Evolutionary conservation across 2,329 filamentous ascomycete species (phyloP).

Genomic region (Macrophomina pseudophaseolina): DNA sequence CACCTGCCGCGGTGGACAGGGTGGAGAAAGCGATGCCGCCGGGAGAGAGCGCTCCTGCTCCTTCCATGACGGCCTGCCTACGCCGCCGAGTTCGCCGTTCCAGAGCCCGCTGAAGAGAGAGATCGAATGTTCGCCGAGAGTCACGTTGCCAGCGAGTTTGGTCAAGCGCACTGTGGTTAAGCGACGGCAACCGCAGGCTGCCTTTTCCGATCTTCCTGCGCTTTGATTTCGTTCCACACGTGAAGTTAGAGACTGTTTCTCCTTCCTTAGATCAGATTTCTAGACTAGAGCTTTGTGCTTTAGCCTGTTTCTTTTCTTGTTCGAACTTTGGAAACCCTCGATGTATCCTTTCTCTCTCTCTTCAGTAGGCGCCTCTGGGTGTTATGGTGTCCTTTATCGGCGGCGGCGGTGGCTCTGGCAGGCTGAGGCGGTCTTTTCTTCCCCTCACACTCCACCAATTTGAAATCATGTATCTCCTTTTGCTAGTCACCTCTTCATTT

Average conservation of each 20-base stretch:
- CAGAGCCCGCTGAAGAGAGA: slow-evolving; percentile 12
- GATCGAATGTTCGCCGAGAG: slow-evolving; percentile 4
- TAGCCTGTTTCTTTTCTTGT: background rate
- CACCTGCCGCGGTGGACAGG: background rate
- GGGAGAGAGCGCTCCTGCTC: slow-evolving; percentile 11
- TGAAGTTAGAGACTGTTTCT: background rate
- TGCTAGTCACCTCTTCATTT: background rate
- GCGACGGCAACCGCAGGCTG: background rate
- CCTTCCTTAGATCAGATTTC: slow-evolving; percentile 5
- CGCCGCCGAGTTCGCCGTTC: slow-evolving; percentile 25
- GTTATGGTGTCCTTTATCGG: background rate
- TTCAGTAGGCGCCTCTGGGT: background rate
- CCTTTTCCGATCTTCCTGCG: background rate
- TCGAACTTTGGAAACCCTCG: background rate
- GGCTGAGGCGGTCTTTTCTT: background rate
- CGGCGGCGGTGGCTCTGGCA: slow-evolving; percentile 3
- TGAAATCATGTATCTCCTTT: background rate
- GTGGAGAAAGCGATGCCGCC: background rate
- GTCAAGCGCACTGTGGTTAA: background rate
- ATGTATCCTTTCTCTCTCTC: background rate
- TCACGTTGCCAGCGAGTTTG: background rate
- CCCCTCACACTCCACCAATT: background rate
- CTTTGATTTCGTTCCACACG: background rate
- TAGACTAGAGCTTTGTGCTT: background rate
- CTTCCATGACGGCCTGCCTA: slow-evolving; percentile 25